Percentiles rank a stretch among this genome's conserved stretches.
These are phyloP conservation scores for Kokia cookei DNA, from an alignment of 441 rosid species.

Conservation along the genomic window DNA sequence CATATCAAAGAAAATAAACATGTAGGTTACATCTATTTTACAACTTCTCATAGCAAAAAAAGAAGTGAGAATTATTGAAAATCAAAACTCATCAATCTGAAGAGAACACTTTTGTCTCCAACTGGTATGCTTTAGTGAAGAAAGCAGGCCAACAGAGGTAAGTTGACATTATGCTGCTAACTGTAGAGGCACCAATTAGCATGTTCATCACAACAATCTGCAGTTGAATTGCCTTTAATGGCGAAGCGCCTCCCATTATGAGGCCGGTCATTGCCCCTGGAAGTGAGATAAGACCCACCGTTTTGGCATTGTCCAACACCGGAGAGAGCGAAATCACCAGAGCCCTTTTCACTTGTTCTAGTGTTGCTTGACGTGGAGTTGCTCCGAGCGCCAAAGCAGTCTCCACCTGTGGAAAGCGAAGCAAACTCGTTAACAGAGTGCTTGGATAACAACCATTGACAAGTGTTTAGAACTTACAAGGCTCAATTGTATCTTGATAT, in stretches of 20 bases:
- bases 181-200: slow-evolving; percentile 76
- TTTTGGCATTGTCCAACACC: slow-evolving; percentile 81
- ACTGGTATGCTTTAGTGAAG: slow-evolving; percentile 77
- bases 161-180: slow-evolving; percentile 72
- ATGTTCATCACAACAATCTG: slow-evolving; percentile 93
- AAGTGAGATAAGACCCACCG: slow-evolving; percentile 77
- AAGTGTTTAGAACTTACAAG: slow-evolving; percentile 32
- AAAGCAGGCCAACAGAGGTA: slow-evolving; percentile 83
- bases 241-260: slow-evolving; percentile 95
- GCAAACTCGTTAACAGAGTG: not conserved
- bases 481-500: slow-evolving; percentile 64
- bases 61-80: not conserved
- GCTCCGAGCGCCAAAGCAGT: slow-evolving; percentile 90
- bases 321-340: slow-evolving; percentile 77
- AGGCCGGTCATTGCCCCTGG: slow-evolving; percentile 97
- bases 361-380: slow-evolving; percentile 72
- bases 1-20: not conserved
- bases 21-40: not conserved
- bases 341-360: slow-evolving; percentile 68
- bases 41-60: not conserved
- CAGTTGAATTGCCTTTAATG: slow-evolving; percentile 79
- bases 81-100: slow-evolving; percentile 13
- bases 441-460: not conserved
- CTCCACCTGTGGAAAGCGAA: slow-evolving; percentile 49
- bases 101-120: slow-evolving; percentile 53